Conservation (phyloP, 768 basidiomycete genomes). For the Boletus coccyginus region DNA sequence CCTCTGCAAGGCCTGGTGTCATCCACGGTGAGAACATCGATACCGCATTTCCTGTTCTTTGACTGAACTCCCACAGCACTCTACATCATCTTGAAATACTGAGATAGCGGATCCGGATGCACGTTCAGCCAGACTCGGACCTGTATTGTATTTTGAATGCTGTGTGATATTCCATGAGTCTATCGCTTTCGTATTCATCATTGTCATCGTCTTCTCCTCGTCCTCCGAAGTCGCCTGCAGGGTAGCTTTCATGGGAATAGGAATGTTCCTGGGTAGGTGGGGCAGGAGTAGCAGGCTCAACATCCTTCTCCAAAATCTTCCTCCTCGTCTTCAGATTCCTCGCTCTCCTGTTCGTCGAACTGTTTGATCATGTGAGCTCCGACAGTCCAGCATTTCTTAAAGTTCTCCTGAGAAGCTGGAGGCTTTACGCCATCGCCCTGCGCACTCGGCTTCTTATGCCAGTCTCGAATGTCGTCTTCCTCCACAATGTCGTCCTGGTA, state of each 20-base stretch:
- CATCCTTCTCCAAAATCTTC: conserved; percentile 20
- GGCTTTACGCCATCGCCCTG: conserved; percentile 48
- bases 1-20: conserved; percentile 61
- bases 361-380: conserved; percentile 77
- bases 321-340: conserved; percentile 34
- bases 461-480: conserved; percentile 85
- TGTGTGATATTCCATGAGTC: conserved; percentile 6
- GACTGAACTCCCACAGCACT: conserved; percentile 47
- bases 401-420: conserved; percentile 46
- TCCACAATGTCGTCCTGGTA: conserved; percentile 93
- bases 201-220: background rate
- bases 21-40: conserved; percentile 51
- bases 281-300: background rate
- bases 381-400: conserved; percentile 67
- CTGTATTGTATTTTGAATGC: conserved; percentile 3
- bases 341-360: conserved; percentile 74
- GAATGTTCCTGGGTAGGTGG: background rate
- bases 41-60: background rate
- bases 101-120: background rate
- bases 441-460: conserved; percentile 64
- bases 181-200: conserved; percentile 13
- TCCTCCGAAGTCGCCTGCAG: conserved; percentile 3
- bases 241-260: background rate
- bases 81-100: conserved; percentile 82
- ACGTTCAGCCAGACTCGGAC: background rate